A percentile compares a stretch with the other conserved stretches of the same genome.
Evolutionary conservation across 1,139 yeast species (phyloP).

Genomic region (Kodamaea ohmeri): DNA sequence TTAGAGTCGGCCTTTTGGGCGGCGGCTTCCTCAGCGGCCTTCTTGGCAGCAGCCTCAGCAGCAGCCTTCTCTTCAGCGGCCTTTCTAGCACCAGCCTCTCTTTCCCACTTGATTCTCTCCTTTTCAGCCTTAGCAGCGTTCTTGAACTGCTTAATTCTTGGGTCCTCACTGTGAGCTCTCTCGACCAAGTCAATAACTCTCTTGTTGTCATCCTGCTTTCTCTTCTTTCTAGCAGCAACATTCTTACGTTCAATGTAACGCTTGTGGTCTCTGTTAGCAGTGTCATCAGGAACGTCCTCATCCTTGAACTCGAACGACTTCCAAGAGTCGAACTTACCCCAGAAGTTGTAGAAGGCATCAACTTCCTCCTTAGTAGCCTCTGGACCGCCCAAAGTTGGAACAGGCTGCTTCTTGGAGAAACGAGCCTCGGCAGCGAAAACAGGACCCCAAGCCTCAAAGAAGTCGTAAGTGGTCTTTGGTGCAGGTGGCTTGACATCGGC

Average conservation of each 20-base stretch:
- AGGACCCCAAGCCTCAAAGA: slow-evolving; percentile 90
- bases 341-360: slow-evolving; percentile 84
- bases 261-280: slow-evolving; percentile 98
- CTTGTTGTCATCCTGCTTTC: slow-evolving; percentile 95
- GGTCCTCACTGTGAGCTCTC: slow-evolving; percentile 86
- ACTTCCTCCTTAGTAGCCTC: slow-evolving; percentile 77
- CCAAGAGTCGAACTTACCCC: slow-evolving; percentile 98
- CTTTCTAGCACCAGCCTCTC: slow-evolving; percentile 95
- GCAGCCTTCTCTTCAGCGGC: slow-evolving; percentile 92
- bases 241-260: slow-evolving; percentile 98
- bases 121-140: slow-evolving; percentile 93
- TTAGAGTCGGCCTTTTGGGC: slow-evolving; percentile 66
- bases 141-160: slow-evolving; percentile 90
- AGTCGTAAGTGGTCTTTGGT: slow-evolving; percentile 63
- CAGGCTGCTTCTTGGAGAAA: slow-evolving; percentile 88
- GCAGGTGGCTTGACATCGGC: slow-evolving; percentile 85
- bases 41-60: slow-evolving; percentile 71
- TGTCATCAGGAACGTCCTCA: slow-evolving; percentile 99
- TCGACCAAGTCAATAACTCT: slow-evolving; percentile 84
- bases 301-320: slow-evolving; percentile 96
- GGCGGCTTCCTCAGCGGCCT: slow-evolving; percentile 75
- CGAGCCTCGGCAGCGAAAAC: slow-evolving; percentile 88
- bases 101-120: slow-evolving; percentile 95
- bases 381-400: slow-evolving; percentile 72
- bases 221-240: slow-evolving; percentile 94